phyloP scores from a whole-genome alignment of 1,284 basidiomycete species.

The Farysia itapuensis region DNA sequence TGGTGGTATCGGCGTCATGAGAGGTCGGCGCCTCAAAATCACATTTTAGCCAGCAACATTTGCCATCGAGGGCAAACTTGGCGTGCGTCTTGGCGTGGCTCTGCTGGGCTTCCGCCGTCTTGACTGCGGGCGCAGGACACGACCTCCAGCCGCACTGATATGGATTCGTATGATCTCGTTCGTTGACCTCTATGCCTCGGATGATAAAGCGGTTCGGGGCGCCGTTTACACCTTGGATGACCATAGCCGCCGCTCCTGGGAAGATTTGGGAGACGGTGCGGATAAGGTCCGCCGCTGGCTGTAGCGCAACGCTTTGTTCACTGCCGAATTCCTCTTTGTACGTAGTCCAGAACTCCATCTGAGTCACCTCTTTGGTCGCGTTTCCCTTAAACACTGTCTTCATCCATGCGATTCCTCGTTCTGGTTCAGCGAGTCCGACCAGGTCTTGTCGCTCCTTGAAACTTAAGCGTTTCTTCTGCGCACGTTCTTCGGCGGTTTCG shows the following conservation, averaged over 20 bases:
- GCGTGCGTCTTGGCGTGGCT: slow-evolving; percentile 41
- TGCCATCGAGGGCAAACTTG: slow-evolving; percentile 20
- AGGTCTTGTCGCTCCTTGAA: slow-evolving; percentile 24
- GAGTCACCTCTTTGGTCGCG: slow-evolving; percentile 74
- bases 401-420: slow-evolving; percentile 64
- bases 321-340: slow-evolving; percentile 69
- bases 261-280: slow-evolving; percentile 79
- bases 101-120: slow-evolving; percentile 22
- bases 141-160: slow-evolving; percentile 45
- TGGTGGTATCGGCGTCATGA: no score
- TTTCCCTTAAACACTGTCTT: slow-evolving; percentile 73
- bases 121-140: slow-evolving; percentile 36
- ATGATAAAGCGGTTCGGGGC: slow-evolving; percentile 70
- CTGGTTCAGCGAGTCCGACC: slow-evolving; percentile 38
- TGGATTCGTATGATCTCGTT: slow-evolving; percentile 21
- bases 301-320: slow-evolving; percentile 65
- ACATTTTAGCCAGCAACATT: slow-evolving; percentile 49
- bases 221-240: slow-evolving; percentile 70
- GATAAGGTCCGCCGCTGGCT: slow-evolving; percentile 81
- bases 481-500: slow-evolving; percentile 35
- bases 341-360: slow-evolving; percentile 85
- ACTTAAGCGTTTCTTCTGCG: slow-evolving; percentile 32
- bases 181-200: slow-evolving; percentile 67
- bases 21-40: slow-evolving; percentile 24
- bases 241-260: slow-evolving; percentile 78